Evolutionary conservation across 225 moss, liverwort and hornwort species (phyloP).

Genomic region (Pleurozium schreberi): DNA sequence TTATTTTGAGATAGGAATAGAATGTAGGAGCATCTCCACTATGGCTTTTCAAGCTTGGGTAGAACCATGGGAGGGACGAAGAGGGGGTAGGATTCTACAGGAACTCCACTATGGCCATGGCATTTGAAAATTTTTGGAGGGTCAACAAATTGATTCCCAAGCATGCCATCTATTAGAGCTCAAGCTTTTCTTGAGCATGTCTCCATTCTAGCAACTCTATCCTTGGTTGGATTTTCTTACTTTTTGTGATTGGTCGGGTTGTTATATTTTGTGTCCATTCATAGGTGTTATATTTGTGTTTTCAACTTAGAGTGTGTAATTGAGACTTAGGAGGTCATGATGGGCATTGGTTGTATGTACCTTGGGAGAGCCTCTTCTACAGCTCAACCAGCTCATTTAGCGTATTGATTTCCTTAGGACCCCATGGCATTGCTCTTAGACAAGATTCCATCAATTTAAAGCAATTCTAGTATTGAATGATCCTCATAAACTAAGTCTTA

Average conservation of each 20-base stretch:
- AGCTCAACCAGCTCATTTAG: neutral
- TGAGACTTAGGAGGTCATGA: too few species aligned
- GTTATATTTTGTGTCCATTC: neutral
- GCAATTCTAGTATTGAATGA: neutral
- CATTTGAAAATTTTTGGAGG: neutral
- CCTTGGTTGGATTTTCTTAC: too few species aligned
- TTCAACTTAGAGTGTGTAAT: neutral
- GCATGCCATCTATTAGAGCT: neutral
- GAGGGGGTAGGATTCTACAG: accelerated
- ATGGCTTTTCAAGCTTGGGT: neutral
- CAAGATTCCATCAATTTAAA: neutral
- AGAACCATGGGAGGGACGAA: neutral
- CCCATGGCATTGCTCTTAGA: neutral
- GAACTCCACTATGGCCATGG: accelerated
- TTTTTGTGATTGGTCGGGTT: neutral
- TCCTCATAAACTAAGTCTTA: neutral
- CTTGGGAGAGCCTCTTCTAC: neutral
- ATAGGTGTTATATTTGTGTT: neutral
- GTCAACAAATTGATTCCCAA: neutral
- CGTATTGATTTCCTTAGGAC: accelerated
- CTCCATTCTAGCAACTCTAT: neutral
- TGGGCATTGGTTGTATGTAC: neutral
- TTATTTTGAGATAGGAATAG: neutral
- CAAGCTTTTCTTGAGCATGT: accelerated
- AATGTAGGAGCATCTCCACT: neutral